Evolutionary conservation across 164 flowering plant species (phyloP).

Genomic region (Dillenia turbinata): DNA sequence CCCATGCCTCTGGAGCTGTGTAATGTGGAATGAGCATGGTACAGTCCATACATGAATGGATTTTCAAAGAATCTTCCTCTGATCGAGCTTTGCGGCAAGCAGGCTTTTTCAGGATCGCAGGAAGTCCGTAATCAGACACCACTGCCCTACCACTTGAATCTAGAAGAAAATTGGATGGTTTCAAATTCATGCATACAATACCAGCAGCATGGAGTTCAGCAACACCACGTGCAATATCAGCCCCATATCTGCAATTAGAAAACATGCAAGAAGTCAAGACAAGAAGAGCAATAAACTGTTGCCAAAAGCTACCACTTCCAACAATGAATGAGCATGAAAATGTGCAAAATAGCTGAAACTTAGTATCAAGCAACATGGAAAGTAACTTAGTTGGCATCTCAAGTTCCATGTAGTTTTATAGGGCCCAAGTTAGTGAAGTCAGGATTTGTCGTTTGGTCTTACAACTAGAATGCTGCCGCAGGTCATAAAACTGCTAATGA

Average conservation of each 20-base stretch:
- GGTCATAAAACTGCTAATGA: too few species aligned
- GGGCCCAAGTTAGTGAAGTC: too few species aligned
- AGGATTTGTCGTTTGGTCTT: too few species aligned
- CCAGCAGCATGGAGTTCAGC: conserved; percentile 99
- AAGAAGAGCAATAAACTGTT: conserved; percentile 2
- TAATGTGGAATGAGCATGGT: conserved; percentile 92
- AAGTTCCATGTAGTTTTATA: too few species aligned
- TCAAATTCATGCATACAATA: conserved; percentile 90
- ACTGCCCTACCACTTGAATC: conserved; percentile 87
- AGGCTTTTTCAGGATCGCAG: conserved; percentile 80
- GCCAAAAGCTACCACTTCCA: neutral
- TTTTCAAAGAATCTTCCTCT: conserved; percentile 62
- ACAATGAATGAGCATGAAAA: too few species aligned
- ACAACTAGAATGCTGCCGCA: too few species aligned
- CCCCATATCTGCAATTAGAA: conserved; percentile 74
- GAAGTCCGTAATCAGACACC: conserved; percentile 97
- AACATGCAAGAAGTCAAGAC: conserved; percentile 6
- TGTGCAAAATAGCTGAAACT: too few species aligned
- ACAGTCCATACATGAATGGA: conserved; percentile 96
- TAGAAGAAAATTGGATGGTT: conserved; percentile 95
- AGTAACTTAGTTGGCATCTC: too few species aligned
- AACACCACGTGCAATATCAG: conserved; percentile 96
- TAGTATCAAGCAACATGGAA: too few species aligned
- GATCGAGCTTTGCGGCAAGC: conserved; percentile 71
- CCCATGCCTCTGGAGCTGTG: conserved; percentile 99